phyloP scores from a whole-genome alignment of 2,329 filamentous ascomycete genomes.

The Cladosporium oxysporum region DNA sequence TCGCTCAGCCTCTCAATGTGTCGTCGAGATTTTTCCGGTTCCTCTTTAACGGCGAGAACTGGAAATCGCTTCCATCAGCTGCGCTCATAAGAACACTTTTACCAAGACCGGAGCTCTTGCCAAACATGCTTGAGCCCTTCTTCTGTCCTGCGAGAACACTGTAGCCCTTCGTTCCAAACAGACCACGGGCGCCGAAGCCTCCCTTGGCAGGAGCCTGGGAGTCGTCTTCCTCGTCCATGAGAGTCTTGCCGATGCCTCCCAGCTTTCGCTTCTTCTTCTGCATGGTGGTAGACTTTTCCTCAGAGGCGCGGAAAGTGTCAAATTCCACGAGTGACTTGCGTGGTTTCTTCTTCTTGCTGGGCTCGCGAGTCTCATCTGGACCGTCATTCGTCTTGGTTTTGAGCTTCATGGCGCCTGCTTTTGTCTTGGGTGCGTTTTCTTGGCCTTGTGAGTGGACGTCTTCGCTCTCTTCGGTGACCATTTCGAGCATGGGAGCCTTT shows the following conservation, averaged over 20 bases:
- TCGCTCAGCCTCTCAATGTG: conserved; percentile 31
- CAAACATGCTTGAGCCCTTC: conserved; percentile 32
- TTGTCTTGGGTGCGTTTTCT: conserved; percentile 38
- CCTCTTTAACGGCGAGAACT: conserved; percentile 42
- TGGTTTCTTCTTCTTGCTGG: conserved; percentile 39
- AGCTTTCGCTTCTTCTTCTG: conserved; percentile 41
- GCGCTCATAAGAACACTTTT: conserved; percentile 33
- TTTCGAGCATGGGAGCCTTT: conserved; percentile 43
- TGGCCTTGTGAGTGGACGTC: conserved; percentile 39
- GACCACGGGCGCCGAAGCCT: conserved; percentile 27
- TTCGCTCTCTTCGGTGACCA: conserved; percentile 47
- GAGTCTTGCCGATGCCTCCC: conserved; percentile 40
- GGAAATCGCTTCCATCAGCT: conserved; percentile 39
- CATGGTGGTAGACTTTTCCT: conserved; percentile 33
- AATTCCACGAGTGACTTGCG: conserved; percentile 53
- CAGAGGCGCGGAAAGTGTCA: conserved; percentile 37
- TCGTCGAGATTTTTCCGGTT: conserved; percentile 36
- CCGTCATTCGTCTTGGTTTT: conserved; percentile 40
- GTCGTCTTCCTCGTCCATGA: conserved; percentile 44
- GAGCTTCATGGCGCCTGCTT: conserved; percentile 41
- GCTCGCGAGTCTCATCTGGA: conserved; percentile 32
- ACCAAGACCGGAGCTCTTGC: conserved; percentile 28
- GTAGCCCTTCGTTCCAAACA: conserved; percentile 36
- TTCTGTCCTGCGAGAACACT: conserved; percentile 34
- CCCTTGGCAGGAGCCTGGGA: conserved; percentile 27